Conservation (phyloP, 2,329 filamentous ascomycete species). For the Cercospora sp. region DNA sequence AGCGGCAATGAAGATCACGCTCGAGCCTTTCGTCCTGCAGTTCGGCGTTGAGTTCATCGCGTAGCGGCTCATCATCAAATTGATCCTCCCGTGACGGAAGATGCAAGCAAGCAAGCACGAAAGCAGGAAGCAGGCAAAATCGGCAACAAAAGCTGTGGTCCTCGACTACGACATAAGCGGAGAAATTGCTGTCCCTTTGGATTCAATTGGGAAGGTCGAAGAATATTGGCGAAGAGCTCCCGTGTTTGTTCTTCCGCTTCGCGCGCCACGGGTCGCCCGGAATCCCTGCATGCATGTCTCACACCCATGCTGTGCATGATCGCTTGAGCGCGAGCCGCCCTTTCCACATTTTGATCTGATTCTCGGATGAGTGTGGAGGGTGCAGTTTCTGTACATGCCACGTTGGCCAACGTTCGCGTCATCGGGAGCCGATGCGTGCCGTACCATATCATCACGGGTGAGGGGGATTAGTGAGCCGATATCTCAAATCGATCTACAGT, state of each 20-base stretch:
- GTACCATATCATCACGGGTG: background rate
- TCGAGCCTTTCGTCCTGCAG: slow-evolving; percentile 5
- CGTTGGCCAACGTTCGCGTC: background rate
- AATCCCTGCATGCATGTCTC: slow-evolving; percentile 8
- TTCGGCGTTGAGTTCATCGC: slow-evolving; percentile 17
- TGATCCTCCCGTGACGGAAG: background rate
- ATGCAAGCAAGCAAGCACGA: background rate
- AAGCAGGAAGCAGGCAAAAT: background rate
- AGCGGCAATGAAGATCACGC: slow-evolving; percentile 8
- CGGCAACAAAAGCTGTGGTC: background rate
- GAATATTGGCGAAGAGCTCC: background rate
- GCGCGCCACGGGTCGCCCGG: background rate
- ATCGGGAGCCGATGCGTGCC: background rate
- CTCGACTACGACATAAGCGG: background rate
- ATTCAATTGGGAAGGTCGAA: slow-evolving; percentile 2
- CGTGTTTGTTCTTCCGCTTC: background rate
- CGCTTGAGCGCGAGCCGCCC: background rate
- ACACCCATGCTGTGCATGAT: background rate
- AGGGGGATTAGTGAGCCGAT: background rate
- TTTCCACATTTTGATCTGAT: background rate
- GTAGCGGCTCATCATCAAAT: slow-evolving; percentile 13
- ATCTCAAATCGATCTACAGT: background rate
- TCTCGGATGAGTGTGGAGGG: background rate
- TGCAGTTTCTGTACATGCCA: background rate
- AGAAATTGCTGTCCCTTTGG: background rate